phyloP scores from a whole-genome alignment of 345 rosid species.

The Camelina sativa region DNA sequence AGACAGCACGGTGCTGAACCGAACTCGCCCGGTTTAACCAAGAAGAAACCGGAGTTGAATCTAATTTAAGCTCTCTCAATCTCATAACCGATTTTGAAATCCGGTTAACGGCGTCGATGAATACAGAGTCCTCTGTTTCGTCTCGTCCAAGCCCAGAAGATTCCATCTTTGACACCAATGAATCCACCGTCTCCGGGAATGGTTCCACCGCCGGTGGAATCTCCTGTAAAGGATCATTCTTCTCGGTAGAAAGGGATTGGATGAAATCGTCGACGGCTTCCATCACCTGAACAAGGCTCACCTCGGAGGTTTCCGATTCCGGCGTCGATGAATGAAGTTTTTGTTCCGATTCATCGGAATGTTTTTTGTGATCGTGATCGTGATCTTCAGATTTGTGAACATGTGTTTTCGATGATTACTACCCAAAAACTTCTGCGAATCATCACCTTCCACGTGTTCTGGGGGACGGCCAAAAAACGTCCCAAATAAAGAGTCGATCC shows the following conservation, averaged over 20 bases:
- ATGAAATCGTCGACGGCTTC: slow-evolving; percentile 59
- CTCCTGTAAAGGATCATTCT: slow-evolving; percentile 29
- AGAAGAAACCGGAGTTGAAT: slow-evolving; percentile 31
- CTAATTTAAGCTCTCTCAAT: slow-evolving; percentile 41
- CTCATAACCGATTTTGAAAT: slow-evolving; percentile 48
- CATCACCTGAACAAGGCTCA: slow-evolving; percentile 26
- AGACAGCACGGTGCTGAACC: slow-evolving; percentile 61
- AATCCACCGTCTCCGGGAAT: slow-evolving; percentile 54
- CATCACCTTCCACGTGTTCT: too few species aligned
- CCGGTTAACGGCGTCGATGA: slow-evolving; percentile 49
- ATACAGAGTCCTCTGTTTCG: slow-evolving; percentile 46
- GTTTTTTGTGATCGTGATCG: background rate
- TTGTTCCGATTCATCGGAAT: slow-evolving; percentile 30
- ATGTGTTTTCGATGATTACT: slow-evolving; percentile 7
- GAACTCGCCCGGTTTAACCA: slow-evolving; percentile 55
- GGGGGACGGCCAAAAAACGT: too few species aligned
- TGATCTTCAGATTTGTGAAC: slow-evolving; percentile 28
- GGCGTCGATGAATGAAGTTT: background rate
- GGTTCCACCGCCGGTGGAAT: slow-evolving; percentile 52
- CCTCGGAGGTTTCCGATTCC: slow-evolving; percentile 22
- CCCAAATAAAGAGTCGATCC: too few species aligned
- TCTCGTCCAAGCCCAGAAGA: slow-evolving; percentile 49
- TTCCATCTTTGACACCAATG: slow-evolving; percentile 50
- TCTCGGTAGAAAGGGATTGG: slow-evolving; percentile 28
- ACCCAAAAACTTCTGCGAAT: too few species aligned